A percentile compares a stretch with the other conserved stretches of the same genome.
phyloP scores from a whole-genome alignment of 257 asterid genomes.

The Nicotiana paniculata region DNA sequence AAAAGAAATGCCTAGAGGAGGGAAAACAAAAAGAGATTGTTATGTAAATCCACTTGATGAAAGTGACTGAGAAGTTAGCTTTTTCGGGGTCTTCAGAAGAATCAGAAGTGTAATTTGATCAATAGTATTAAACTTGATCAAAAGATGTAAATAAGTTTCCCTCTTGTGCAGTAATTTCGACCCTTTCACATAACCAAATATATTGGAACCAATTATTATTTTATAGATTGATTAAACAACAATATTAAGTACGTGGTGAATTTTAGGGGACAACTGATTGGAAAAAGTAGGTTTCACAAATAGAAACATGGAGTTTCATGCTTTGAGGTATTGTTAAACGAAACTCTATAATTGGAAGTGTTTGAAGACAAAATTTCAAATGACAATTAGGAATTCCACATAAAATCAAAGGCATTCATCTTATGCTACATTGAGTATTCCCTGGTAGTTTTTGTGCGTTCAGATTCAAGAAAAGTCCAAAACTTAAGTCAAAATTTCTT shows the following conservation, averaged over 20 bases:
- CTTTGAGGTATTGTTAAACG: neutral
- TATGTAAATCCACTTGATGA: neutral
- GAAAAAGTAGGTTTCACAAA: neutral
- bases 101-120: neutral
- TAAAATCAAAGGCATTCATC: neutral
- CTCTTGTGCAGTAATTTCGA: neutral
- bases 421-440: neutral
- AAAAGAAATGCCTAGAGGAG: neutral
- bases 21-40: neutral
- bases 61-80: neutral
- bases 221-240: neutral
- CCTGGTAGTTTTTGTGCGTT: neutral
- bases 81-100: neutral
- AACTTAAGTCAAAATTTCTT: neutral
- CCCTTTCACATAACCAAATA: neutral
- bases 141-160: neutral
- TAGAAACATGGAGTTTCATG: neutral
- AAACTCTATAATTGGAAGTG: neutral
- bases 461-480: slow-evolving; percentile 1
- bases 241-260: neutral
- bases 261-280: neutral
- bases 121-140: neutral
- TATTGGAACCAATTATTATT: neutral
- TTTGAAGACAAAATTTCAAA: neutral
- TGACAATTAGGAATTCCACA: neutral